These are phyloP conservation scores for Penicillium canariense DNA, from an alignment of 495 filamentous ascomycete species.

Conservation along the genomic window DNA sequence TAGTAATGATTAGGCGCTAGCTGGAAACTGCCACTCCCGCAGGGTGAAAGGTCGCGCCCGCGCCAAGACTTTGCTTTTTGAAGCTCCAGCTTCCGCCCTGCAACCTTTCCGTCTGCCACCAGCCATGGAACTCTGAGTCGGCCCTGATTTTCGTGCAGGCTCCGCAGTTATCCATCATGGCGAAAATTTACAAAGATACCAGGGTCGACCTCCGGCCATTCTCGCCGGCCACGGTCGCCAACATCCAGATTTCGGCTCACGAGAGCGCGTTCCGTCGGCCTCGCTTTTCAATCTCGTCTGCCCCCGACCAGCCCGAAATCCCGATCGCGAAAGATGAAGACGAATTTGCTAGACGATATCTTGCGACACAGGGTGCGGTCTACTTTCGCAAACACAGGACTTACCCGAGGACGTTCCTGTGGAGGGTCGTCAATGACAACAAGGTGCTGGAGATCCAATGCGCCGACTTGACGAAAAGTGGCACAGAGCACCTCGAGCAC, in stretches of 20 bases:
- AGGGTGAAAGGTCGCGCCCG: not conserved
- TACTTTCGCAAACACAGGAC: conserved; percentile 74
- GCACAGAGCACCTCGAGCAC: conserved; percentile 61
- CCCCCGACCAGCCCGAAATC: conserved; percentile 28
- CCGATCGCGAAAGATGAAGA: conserved; percentile 66
- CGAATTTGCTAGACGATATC: conserved; percentile 63
- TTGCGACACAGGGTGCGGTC: conserved; percentile 77
- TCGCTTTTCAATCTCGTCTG: conserved; percentile 44
- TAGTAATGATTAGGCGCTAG: not conserved
- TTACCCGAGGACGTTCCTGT: conserved; percentile 82
- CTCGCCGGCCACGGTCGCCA: conserved; percentile 63
- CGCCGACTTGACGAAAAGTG: conserved; percentile 73
- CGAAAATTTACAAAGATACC: conserved; percentile 78
- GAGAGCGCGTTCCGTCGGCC: conserved; percentile 40
- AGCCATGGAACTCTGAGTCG: conserved; percentile 42
- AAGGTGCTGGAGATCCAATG: conserved; percentile 79
- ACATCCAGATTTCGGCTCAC: conserved; percentile 67
- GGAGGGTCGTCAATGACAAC: conserved; percentile 80
- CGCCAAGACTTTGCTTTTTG: conserved; percentile 50
- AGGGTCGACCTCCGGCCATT: conserved; percentile 77
- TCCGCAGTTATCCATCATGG: conserved; percentile 38
- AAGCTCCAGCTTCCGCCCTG: conserved; percentile 43
- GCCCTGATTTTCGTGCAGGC: conserved; percentile 18
- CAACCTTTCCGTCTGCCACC: conserved; percentile 22
- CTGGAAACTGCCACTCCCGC: not conserved